phyloP scores from a whole-genome alignment of 2,329 filamentous ascomycete genomes.

The Pyrenophora tritici-repentis region DNA sequence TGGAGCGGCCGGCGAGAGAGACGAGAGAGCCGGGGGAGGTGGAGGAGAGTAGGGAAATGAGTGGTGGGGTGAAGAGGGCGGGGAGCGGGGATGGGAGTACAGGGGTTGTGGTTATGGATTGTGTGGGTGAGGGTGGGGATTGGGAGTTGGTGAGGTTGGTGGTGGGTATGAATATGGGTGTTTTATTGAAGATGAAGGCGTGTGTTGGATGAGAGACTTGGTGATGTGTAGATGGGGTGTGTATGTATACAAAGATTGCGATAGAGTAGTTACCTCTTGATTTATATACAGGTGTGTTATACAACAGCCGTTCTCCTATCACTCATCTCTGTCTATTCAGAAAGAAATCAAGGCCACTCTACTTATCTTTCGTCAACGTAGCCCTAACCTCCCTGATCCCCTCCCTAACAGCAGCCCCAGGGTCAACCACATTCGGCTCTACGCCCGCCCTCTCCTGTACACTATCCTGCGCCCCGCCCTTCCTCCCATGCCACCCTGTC shows the following conservation, averaged over 20 bases:
- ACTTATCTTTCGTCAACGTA: not conserved
- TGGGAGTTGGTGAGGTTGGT: slow-evolving; percentile 90
- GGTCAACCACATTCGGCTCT: slow-evolving; percentile 30
- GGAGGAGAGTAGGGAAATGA: slow-evolving; percentile 12
- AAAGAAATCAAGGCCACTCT: not conserved
- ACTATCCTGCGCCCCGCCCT: not conserved
- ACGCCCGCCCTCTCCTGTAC: slow-evolving; percentile 18
- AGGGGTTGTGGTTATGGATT: slow-evolving; percentile 90
- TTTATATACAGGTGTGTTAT: too few species aligned
- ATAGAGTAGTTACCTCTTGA: too few species aligned
- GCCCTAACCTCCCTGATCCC: slow-evolving; percentile 36
- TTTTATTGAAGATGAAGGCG: slow-evolving; percentile 32
- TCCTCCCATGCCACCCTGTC: slow-evolving; percentile 28
- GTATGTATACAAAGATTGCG: too few species aligned
- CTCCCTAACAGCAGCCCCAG: slow-evolving; percentile 29
- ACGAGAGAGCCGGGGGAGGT: slow-evolving; percentile 23
- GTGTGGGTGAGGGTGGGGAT: slow-evolving; percentile 83
- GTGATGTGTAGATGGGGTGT: too few species aligned
- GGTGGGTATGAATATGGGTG: slow-evolving; percentile 83
- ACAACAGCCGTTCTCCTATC: too few species aligned
- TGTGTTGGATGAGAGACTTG: too few species aligned
- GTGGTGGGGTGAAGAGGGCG: slow-evolving; percentile 53
- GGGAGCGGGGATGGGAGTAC: slow-evolving; percentile 67
- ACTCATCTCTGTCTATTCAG: not conserved
- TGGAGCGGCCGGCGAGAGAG: slow-evolving; percentile 20